Conservation (phyloP, 2,329 filamentous ascomycete genomes). For the Fusarium sp. region DNA sequence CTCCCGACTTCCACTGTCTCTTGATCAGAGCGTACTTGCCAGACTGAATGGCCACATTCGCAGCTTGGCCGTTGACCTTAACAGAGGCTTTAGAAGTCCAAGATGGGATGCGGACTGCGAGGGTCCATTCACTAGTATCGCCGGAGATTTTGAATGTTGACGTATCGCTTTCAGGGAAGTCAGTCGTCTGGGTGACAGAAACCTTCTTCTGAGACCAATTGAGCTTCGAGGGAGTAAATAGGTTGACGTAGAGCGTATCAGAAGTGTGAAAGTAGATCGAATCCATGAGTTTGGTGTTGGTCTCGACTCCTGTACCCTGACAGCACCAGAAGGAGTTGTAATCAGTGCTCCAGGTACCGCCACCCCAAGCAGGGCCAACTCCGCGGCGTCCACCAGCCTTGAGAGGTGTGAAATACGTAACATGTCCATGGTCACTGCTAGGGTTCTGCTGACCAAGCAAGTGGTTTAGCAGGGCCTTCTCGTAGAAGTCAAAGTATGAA, state of each 20-base stretch:
- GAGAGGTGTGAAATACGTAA: conserved; percentile 63
- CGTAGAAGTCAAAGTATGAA: conserved; percentile 63
- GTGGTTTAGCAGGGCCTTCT: conserved; percentile 60
- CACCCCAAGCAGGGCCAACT: conserved; percentile 62
- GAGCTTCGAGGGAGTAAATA: conserved; percentile 58
- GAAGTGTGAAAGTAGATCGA: conserved; percentile 60
- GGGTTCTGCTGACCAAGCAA: conserved; percentile 60
- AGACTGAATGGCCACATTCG: conserved; percentile 38
- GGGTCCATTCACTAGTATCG: conserved; percentile 45
- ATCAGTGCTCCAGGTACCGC: conserved; percentile 63
- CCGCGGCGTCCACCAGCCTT: conserved; percentile 58
- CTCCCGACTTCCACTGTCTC: conserved; percentile 54
- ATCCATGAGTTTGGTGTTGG: conserved; percentile 63
- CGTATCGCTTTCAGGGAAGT: conserved; percentile 53
- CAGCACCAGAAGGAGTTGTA: conserved; percentile 65
- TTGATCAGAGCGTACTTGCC: conserved; percentile 54
- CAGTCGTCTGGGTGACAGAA: conserved; percentile 54
- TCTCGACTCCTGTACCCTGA: conserved; percentile 61
- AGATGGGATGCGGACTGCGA: conserved; percentile 57
- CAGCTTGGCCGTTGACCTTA: conserved; percentile 52
- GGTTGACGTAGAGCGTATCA: conserved; percentile 57
- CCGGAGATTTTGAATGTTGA: conserved; percentile 51
- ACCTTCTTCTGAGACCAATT: conserved; percentile 54
- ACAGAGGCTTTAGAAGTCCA: conserved; percentile 55
- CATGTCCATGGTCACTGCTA: conserved; percentile 54